phyloP scores from a whole-genome alignment of 306 rosid species.

The Cicer judaicum region DNA sequence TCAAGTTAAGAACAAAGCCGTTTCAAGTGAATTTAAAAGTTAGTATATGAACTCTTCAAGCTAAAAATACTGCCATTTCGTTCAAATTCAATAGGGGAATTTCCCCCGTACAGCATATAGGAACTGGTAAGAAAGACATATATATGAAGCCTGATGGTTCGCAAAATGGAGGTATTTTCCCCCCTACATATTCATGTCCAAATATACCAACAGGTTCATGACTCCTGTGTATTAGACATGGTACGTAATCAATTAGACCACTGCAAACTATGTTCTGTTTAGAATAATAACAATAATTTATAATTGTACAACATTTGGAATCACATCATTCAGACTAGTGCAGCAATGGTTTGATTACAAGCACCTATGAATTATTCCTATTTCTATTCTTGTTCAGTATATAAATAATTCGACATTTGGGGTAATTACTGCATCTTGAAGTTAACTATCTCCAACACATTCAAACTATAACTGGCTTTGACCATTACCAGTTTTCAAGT shows the following conservation, averaged over 20 bases:
- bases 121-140: conserved; percentile 4
- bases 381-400: neutral
- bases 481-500: conserved; percentile 16
- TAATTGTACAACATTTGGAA: conserved; percentile 6
- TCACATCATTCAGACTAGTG: neutral
- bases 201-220: neutral
- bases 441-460: neutral
- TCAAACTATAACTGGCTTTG: conserved; percentile 7
- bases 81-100: neutral
- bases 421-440: conserved; percentile 13
- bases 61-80: neutral
- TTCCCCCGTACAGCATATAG: neutral
- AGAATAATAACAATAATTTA: neutral
- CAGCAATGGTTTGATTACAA: conserved; percentile 2
- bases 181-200: neutral
- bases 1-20: conserved; percentile 13
- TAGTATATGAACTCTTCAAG: conserved; percentile 7
- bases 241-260: conserved; percentile 5
- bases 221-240: neutral
- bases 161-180: no score
- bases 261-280: neutral
- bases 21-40: conserved; percentile 6
- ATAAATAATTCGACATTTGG: conserved; percentile 17
- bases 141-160: no score
- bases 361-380: neutral